These are phyloP conservation scores for Hypoxylon rickii DNA, from an alignment of 495 filamentous ascomycete genomes.

Conservation along the genomic window DNA sequence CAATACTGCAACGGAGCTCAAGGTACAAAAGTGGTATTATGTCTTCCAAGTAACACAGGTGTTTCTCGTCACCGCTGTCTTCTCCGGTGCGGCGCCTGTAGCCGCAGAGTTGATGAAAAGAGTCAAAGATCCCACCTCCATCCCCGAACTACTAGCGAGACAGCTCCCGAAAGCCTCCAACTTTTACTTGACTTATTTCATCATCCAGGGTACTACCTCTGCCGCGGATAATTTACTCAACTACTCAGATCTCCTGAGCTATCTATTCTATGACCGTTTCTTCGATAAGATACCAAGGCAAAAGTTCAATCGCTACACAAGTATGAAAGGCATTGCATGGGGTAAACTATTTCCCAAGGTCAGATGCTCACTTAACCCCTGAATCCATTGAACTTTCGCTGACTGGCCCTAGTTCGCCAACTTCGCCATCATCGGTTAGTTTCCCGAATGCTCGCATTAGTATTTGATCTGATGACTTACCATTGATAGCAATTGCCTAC, in stretches of 20 bases:
- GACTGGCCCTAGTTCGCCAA: constrained; percentile 63
- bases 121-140: constrained; percentile 62
- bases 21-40: constrained; percentile 82
- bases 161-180: constrained; percentile 82
- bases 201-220: constrained; percentile 79
- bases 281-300: constrained; percentile 69
- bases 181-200: constrained; percentile 89
- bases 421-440: constrained; percentile 69
- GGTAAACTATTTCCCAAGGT: constrained; percentile 61
- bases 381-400: constrained; percentile 53
- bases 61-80: constrained; percentile 82
- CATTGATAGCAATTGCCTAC: constrained; percentile 68
- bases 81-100: constrained; percentile 65
- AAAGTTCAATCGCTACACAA: constrained; percentile 74
- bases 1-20: constrained; percentile 72
- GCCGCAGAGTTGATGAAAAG: constrained; percentile 61
- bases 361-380: constrained; percentile 69
- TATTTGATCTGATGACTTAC: constrained; percentile 4
- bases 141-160: constrained; percentile 65
- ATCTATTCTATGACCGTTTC: constrained; percentile 68
- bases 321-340: constrained; percentile 55
- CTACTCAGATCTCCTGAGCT: constrained; percentile 49
- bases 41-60: constrained; percentile 90
- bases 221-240: constrained; percentile 64
- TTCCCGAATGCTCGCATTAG: background rate